Evolutionary conservation across 1,139 yeast species (phyloP).

Genomic region (Spencermartinsiella ligniputridi): DNA sequence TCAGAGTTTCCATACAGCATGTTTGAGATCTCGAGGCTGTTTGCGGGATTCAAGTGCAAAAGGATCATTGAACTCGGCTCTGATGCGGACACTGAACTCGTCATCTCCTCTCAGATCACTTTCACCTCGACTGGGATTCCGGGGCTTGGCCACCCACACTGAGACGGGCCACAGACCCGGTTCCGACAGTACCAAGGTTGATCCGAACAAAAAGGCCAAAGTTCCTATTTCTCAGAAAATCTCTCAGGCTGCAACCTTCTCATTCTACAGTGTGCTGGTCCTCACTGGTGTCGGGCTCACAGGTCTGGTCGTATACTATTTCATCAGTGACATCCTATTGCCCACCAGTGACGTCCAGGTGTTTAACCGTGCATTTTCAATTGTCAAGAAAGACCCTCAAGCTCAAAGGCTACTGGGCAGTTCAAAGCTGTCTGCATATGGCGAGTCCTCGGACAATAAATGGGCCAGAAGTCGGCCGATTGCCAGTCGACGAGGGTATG

Average conservation of each 20-base stretch:
- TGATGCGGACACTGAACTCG: too few relatives aligned
- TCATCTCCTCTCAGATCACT: too few relatives aligned
- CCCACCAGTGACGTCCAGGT: slow-evolving; percentile 92
- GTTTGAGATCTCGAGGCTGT: too few relatives aligned
- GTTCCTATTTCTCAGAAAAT: slow-evolving; percentile 14
- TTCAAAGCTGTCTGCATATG: slow-evolving; percentile 74
- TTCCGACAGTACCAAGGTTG: background rate
- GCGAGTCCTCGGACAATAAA: slow-evolving; percentile 63
- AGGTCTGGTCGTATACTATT: slow-evolving; percentile 67
- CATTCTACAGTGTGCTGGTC: slow-evolving; percentile 48
- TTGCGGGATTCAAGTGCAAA: too few relatives aligned
- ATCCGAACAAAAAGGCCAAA: slow-evolving; percentile 3
- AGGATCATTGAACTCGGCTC: too few relatives aligned
- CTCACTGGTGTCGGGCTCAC: slow-evolving; percentile 53
- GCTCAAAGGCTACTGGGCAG: slow-evolving; percentile 57
- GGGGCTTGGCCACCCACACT: background rate
- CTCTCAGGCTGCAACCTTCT: slow-evolving; percentile 38
- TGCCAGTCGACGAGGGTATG: slow-evolving; percentile 45
- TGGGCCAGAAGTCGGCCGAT: slow-evolving; percentile 91
- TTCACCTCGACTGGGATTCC: too few relatives aligned
- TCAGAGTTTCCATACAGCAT: too few relatives aligned
- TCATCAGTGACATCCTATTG: slow-evolving; percentile 70
- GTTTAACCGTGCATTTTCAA: slow-evolving; percentile 76
- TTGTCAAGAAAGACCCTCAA: slow-evolving; percentile 62
- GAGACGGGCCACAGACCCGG: background rate